A percentile compares a stretch with the other conserved stretches of the same genome.
These are phyloP conservation scores for Salix udensis DNA, from an alignment of 345 rosid species.

Conservation along the genomic window DNA sequence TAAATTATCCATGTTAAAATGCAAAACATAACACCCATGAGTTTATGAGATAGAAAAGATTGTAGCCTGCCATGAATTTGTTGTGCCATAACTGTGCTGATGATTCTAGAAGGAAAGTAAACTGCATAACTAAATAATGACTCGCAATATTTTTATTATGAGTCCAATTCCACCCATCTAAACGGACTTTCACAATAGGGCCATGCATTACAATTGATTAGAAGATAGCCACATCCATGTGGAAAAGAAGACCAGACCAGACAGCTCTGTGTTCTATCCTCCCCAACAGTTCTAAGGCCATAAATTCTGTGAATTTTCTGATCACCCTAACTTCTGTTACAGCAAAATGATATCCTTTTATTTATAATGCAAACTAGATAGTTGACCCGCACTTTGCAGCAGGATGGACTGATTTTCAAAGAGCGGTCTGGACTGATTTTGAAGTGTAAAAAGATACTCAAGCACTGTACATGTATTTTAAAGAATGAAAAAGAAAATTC, in stretches of 20 bases:
- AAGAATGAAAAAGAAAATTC: too few species aligned
- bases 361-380: too few species aligned
- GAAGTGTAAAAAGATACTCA: too few species aligned
- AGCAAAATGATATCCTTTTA: too few species aligned
- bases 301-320: too few species aligned
- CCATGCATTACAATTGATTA: background rate
- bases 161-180: slow-evolving; percentile 1
- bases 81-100: background rate
- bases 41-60: background rate
- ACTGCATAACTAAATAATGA: background rate
- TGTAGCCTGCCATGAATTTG: background rate
- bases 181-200: background rate
- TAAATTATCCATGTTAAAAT: slow-evolving; percentile 9
- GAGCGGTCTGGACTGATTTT: too few species aligned
- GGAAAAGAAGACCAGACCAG: background rate
- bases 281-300: background rate
- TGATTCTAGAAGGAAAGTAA: background rate
- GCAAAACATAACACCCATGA: background rate
- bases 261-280: background rate
- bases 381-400: too few species aligned
- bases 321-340: too few species aligned
- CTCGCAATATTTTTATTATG: background rate
- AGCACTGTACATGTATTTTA: too few species aligned
- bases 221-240: background rate
- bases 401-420: too few species aligned